Evolutionary conservation across 2,329 filamentous ascomycete genomes (phyloP).

Genomic region (Thermothelomyces thermophilus): DNA sequence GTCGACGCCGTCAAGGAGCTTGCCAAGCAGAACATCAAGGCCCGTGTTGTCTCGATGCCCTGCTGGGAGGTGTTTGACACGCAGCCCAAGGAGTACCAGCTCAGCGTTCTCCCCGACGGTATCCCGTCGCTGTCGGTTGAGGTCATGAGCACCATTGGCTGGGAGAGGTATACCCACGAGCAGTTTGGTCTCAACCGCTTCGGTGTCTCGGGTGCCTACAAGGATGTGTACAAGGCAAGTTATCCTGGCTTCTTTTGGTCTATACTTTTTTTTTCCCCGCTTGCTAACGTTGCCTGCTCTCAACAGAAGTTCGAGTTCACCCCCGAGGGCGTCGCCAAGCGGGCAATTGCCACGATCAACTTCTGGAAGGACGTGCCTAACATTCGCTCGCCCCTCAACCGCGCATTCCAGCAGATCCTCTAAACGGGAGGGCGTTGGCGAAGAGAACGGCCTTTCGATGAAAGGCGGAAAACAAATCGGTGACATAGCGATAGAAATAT

Average conservation of each 20-base stretch:
- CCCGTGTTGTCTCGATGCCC: constrained; percentile 90
- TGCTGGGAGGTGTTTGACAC: constrained; percentile 96
- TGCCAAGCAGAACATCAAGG: constrained; percentile 76
- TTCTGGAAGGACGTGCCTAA: constrained; percentile 95
- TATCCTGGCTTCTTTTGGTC: neutral
- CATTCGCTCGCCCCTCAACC: constrained; percentile 91
- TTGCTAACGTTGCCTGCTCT: constrained; percentile 28
- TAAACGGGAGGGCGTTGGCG: constrained; percentile 43
- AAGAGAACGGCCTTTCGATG: neutral
- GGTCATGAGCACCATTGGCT: constrained; percentile 94
- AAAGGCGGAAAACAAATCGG: neutral
- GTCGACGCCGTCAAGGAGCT: constrained; percentile 89
- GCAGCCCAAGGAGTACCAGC: constrained; percentile 90
- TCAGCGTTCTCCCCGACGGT: constrained; percentile 86
- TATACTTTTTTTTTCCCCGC: neutral
- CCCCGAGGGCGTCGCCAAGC: constrained; percentile 92
- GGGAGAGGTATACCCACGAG: constrained; percentile 99
- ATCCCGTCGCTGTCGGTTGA: constrained; percentile 91
- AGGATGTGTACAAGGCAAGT: constrained; percentile 88
- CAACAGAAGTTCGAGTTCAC: constrained; percentile 97
- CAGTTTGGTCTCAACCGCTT: constrained; percentile 99
- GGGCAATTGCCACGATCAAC: constrained; percentile 81
- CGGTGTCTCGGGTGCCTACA: constrained; percentile 94
- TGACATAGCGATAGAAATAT: constrained; percentile 14
- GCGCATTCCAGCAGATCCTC: constrained; percentile 94